Evolutionary conservation across 495 filamentous ascomycete species (phyloP), one percentile per base, ranked within the genome.

Genomic region (Filosporella fistucella): DNA sequence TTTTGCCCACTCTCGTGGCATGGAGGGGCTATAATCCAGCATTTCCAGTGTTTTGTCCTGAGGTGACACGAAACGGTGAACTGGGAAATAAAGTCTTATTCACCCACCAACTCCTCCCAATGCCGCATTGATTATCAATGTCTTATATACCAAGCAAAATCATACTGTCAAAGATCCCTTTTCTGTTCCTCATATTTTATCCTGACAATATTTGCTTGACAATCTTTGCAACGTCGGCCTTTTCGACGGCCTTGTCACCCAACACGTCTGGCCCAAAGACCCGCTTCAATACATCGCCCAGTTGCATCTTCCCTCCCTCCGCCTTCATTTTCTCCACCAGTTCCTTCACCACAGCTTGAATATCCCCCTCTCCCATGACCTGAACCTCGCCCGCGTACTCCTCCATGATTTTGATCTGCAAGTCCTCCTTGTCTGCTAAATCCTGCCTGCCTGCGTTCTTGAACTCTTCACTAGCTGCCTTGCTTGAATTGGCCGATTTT

Each of bases 381-480:
- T 66, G 52, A 11, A 81, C 60, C 32, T 67, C 64, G 45, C 69
- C 71, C 1, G 69, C 56, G 55, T 81, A 82, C 45, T 70, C 70
- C 17, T 72, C 64, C 28, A 77, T 49, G 7, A 82, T 64, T 17
- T 38, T 54, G 12, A 68, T 52, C 55, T 78, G 74, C 4, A 58
- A 56, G 21, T 69, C 61, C 61, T 82, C 79, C 56, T 77, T 77
- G 32, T 71, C 71, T 11, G 59, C 74, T 13, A 83, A 61, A 55
- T 83, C 79, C 16, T 68, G 61, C 24, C 79, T 69, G 0, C 69
- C 74, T 0, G 74, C 78, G 0, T 47, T 49, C 4, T 56, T 57
- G 47, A 77, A 77, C 51, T 80, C 76, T 35, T 55, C 66, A 10
- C 59, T 52, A 0, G 77, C 69, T 14, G 72, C 70, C 21, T 61